Conservation (phyloP, 768 basidiomycete species). For the Phallus indusiatus region DNA sequence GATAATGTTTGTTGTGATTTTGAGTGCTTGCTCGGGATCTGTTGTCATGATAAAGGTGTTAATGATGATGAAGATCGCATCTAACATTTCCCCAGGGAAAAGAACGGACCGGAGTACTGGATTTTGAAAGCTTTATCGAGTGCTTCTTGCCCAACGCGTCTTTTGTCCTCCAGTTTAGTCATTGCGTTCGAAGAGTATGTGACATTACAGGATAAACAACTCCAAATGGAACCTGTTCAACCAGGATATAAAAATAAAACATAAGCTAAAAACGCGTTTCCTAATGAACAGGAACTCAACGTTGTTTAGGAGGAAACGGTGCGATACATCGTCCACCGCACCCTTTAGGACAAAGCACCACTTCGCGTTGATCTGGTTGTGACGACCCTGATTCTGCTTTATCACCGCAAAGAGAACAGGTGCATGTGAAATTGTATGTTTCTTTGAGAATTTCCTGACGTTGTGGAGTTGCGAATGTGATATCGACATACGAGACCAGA, state of each 20-base stretch:
- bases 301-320: neutral
- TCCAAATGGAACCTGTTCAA: neutral
- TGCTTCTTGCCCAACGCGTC: constrained; percentile 60
- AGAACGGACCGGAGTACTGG: constrained; percentile 44
- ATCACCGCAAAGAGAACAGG: constrained; percentile 53
- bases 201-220: constrained; percentile 47
- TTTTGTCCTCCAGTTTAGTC: constrained; percentile 36
- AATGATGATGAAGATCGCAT: neutral
- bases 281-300: neutral
- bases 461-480: constrained; percentile 50
- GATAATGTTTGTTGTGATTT: constrained; percentile 55
- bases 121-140: constrained; percentile 60
- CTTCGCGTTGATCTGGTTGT: constrained; percentile 53
- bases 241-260: neutral
- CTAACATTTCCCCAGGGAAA: neutral
- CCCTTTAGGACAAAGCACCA: constrained; percentile 56
- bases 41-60: neutral
- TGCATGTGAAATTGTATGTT: constrained; percentile 73
- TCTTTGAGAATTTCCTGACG: constrained; percentile 52
- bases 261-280: neutral
- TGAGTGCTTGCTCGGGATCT: constrained; percentile 53
- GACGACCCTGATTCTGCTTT: constrained; percentile 3
- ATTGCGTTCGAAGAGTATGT: constrained; percentile 42
- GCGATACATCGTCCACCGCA: constrained; percentile 55
- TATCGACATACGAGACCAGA: constrained; percentile 77